Percentiles rank a stretch among this genome's conserved stretches.
Conservation (phyloP, 2,329 filamentous ascomycete genomes). For the Colletotrichum acutatum region DNA sequence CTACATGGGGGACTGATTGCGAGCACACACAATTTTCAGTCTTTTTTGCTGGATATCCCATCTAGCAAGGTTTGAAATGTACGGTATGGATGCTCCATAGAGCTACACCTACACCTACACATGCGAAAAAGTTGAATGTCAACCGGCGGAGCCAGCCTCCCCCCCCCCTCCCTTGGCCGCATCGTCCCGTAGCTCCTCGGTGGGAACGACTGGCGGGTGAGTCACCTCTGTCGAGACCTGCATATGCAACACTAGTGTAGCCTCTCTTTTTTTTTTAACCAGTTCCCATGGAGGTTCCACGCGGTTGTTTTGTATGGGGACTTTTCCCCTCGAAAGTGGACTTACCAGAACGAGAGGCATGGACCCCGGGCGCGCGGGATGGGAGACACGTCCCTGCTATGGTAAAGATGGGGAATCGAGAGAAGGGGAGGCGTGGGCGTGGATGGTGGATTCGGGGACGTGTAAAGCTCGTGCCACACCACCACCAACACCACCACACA, state of each 20-base stretch:
- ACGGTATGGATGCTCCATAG: background rate
- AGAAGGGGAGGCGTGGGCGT: background rate
- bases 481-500: background rate
- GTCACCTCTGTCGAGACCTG: constrained; percentile 39
- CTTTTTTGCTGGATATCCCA: background rate
- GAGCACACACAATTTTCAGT: background rate
- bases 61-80: background rate
- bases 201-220: constrained; percentile 41
- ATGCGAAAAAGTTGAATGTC: background rate
- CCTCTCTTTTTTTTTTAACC: background rate
- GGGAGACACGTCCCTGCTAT: background rate
- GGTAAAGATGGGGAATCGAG: background rate
- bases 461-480: background rate
- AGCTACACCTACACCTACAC: background rate
- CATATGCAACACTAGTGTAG: constrained; percentile 32
- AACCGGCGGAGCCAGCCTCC: constrained; percentile 4
- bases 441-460: too few relatives aligned
- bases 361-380: background rate
- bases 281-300: background rate
- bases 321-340: background rate
- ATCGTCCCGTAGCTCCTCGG: constrained; percentile 33
- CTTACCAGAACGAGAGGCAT: background rate
- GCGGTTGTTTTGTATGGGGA: background rate
- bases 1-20: constrained; percentile 15
- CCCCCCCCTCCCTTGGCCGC: constrained; percentile 6